phyloP scores from a whole-genome alignment of 495 filamentous ascomycete genomes.

The Trichodelitschia bisporula region DNA sequence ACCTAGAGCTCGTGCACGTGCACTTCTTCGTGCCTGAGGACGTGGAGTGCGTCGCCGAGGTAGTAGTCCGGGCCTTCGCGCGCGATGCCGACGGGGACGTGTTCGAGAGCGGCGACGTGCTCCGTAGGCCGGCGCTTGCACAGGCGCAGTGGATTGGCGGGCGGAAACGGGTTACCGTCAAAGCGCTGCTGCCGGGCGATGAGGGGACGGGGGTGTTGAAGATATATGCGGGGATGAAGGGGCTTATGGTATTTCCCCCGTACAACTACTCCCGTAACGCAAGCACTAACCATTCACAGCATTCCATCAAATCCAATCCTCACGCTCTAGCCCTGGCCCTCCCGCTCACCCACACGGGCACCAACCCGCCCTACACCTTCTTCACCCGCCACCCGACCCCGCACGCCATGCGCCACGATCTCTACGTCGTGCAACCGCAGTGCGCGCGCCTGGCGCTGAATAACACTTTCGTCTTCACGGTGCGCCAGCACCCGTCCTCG shows the following conservation, averaged over 20 bases:
- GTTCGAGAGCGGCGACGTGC: slow-evolving; percentile 75
- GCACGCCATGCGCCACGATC: slow-evolving; percentile 83
- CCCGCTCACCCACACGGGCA: slow-evolving; percentile 69
- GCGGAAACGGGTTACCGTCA: slow-evolving; percentile 74
- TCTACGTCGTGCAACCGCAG: slow-evolving; percentile 90
- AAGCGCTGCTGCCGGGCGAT: slow-evolving; percentile 71
- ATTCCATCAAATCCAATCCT: slow-evolving; percentile 80
- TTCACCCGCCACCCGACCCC: slow-evolving; percentile 84
- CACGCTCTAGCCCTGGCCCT: slow-evolving; percentile 79
- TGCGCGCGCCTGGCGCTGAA: slow-evolving; percentile 67
- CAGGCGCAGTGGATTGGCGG: slow-evolving; percentile 82
- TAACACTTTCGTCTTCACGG: slow-evolving; percentile 93
- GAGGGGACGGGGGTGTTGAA: slow-evolving; percentile 79
- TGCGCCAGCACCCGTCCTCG: slow-evolving; percentile 74
- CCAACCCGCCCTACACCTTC: slow-evolving; percentile 86
- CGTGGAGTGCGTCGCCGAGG: slow-evolving; percentile 76
- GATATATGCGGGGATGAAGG: slow-evolving; percentile 79
- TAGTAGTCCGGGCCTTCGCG: slow-evolving; percentile 58
- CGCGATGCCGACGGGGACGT: slow-evolving; percentile 71
- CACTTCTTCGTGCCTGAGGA: slow-evolving; percentile 68
- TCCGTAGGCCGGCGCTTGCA: slow-evolving; percentile 64
- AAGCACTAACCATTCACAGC: slow-evolving; percentile 17
- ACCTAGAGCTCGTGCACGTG: slow-evolving; percentile 77
- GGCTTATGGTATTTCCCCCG: slow-evolving; percentile 37
- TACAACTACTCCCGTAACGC: too few relatives aligned